A percentile compares a stretch with the other conserved stretches of the same genome.
phyloP scores from a whole-genome alignment of 2,329 filamentous ascomycete genomes.

The Microsporum audouinii region DNA sequence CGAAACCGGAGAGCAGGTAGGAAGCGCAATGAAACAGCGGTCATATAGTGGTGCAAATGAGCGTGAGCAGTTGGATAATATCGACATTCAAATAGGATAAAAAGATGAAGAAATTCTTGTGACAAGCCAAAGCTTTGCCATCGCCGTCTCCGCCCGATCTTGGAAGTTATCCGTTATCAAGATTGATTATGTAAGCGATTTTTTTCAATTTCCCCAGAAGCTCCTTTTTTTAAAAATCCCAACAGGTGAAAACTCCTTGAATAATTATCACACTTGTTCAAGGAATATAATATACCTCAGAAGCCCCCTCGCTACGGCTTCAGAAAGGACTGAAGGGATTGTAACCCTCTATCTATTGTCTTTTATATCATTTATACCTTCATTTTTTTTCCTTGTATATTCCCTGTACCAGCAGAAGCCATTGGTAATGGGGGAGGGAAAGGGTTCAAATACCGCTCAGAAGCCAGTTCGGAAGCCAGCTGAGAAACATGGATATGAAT shows the following conservation, averaged over 20 bases:
- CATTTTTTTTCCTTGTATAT: too few relatives aligned
- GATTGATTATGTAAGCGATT: background rate
- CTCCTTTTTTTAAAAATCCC: background rate
- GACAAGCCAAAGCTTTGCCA: background rate
- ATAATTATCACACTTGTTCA: too few relatives aligned
- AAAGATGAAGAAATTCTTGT: background rate
- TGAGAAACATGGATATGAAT: constrained; percentile 30
- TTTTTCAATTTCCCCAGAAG: background rate
- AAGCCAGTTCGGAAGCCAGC: background rate
- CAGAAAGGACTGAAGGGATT: background rate
- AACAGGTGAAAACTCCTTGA: too few relatives aligned
- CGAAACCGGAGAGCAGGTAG: background rate
- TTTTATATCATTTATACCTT: too few relatives aligned
- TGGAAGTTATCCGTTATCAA: background rate
- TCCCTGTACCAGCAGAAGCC: background rate
- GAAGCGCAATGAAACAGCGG: too few relatives aligned
- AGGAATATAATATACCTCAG: background rate
- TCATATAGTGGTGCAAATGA: background rate
- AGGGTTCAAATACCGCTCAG: background rate
- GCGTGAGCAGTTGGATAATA: background rate
- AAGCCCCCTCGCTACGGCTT: background rate
- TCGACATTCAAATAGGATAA: background rate
- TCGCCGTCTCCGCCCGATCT: background rate
- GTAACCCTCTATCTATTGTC: too few relatives aligned
- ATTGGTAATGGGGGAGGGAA: background rate